These are phyloP conservation scores for Phaeophleospora eucalypticola DNA, from an alignment of 2,329 filamentous ascomycete species.

Conservation along the genomic window DNA sequence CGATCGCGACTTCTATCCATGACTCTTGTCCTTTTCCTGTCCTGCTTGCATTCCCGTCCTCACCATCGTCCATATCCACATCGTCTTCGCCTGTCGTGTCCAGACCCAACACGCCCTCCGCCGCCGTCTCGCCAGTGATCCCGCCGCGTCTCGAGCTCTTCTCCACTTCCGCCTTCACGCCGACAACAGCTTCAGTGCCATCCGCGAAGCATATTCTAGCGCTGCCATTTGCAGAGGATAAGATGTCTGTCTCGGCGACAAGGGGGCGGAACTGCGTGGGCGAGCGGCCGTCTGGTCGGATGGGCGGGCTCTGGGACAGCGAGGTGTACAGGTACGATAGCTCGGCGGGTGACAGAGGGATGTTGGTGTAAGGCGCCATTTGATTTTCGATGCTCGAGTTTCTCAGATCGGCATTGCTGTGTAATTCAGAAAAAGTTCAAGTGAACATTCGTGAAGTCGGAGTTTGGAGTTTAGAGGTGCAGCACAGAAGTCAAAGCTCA, in stretches of 20 bases:
- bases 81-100: conserved; percentile 25
- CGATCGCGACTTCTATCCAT: conserved; percentile 88
- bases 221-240: conserved; percentile 86
- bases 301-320: conserved; percentile 73
- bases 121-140: neutral
- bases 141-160: conserved; percentile 49
- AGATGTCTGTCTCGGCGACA: conserved; percentile 81
- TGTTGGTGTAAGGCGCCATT: conserved; percentile 59
- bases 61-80: conserved; percentile 39
- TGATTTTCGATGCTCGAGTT: neutral
- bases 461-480: too few species aligned
- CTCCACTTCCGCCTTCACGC: conserved; percentile 92
- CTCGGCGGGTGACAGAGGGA: conserved; percentile 86
- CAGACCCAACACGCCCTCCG: conserved; percentile 14
- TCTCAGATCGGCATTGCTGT: too few species aligned
- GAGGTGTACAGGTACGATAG: conserved; percentile 91
- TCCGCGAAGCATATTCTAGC: conserved; percentile 92
- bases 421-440: too few species aligned
- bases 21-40: conserved; percentile 51
- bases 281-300: conserved; percentile 81
- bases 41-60: conserved; percentile 7
- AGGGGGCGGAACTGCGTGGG: conserved; percentile 86
- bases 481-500: too few species aligned
- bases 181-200: conserved; percentile 92
- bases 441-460: too few species aligned